phyloP scores from a whole-genome alignment of 768 basidiomycete species.

The Panus rudis region DNA sequence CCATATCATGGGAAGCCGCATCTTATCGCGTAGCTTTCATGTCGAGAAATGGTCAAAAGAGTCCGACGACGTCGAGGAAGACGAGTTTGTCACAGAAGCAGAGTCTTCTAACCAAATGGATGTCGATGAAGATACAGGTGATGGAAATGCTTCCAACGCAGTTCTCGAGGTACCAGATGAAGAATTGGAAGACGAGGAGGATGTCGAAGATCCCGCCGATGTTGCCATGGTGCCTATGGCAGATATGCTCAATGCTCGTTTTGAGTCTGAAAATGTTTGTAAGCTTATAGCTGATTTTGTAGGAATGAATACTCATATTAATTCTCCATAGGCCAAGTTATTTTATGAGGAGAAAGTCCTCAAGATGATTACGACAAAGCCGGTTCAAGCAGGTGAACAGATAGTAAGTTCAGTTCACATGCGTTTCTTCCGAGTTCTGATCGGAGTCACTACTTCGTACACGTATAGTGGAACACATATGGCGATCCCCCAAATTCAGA shows the following conservation, averaged over 20 bases:
- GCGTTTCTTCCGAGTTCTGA: background rate
- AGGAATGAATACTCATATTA: slow-evolving; percentile 1
- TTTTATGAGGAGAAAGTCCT: slow-evolving; percentile 70
- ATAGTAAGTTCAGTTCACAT: slow-evolving; percentile 51
- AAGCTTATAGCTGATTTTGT: background rate
- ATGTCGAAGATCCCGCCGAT: slow-evolving; percentile 49
- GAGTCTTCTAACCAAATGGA: slow-evolving; percentile 27
- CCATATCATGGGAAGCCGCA: slow-evolving; percentile 86
- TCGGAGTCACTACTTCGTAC: background rate
- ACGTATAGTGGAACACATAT: slow-evolving; percentile 85
- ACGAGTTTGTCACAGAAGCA: slow-evolving; percentile 11
- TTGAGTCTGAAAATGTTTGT: slow-evolving; percentile 75
- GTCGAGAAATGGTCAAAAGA: slow-evolving; percentile 54
- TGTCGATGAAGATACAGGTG: slow-evolving; percentile 20
- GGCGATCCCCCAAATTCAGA: slow-evolving; percentile 90
- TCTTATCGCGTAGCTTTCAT: slow-evolving; percentile 88
- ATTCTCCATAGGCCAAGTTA: slow-evolving; percentile 59
- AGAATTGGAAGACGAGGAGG: slow-evolving; percentile 38
- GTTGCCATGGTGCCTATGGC: slow-evolving; percentile 95
- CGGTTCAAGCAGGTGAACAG: slow-evolving; percentile 73
- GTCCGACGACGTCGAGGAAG: slow-evolving; percentile 30
- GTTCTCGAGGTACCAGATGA: too few species aligned
- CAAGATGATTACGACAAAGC: slow-evolving; percentile 74
- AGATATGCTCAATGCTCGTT: slow-evolving; percentile 90
- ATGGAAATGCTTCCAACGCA: slow-evolving; percentile 12